Percentiles rank a stretch among this genome's conserved stretches.
Conservation (phyloP, 345 rosid species). For the Aegle marmelos region DNA sequence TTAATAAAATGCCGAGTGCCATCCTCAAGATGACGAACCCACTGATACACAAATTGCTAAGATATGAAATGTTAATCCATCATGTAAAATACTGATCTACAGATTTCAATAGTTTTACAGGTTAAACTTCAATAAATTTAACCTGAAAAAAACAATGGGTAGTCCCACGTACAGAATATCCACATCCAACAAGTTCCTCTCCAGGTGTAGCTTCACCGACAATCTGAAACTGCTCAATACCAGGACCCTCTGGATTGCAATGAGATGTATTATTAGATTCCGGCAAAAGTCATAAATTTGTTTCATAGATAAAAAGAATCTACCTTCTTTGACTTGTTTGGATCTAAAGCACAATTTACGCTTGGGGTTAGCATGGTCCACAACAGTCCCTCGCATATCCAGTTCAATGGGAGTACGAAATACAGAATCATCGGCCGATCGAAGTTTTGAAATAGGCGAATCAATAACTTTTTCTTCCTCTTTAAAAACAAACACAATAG, state of each 20-base stretch:
- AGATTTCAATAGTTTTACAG: too few species aligned
- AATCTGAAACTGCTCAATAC: conserved; percentile 84
- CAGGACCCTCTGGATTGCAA: conserved; percentile 59
- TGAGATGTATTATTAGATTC: too few species aligned
- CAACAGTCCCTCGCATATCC: background rate
- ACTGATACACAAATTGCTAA: background rate
- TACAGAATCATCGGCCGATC: background rate
- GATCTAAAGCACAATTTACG: background rate
- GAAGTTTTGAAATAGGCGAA: background rate
- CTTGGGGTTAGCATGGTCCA: background rate
- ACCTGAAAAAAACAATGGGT: conserved; percentile 97
- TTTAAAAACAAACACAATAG: background rate
- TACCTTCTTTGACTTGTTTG: conserved; percentile 29
- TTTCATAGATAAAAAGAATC: conserved; percentile 6
- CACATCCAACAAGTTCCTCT: conserved; percentile 86
- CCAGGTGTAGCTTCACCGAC: conserved; percentile 87
- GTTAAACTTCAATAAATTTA: too few species aligned
- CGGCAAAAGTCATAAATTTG: conserved; percentile 3
- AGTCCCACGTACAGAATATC: conserved; percentile 80
- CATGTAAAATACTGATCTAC: background rate
- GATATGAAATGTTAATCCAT: background rate
- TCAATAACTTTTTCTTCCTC: background rate
- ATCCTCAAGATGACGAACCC: conserved; percentile 96
- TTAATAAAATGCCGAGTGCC: conserved; percentile 87
- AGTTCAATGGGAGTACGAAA: background rate